Evolutionary conservation across 768 basidiomycete genomes (phyloP).

Genomic region (Cystobasidiopsis lactophilus): DNA sequence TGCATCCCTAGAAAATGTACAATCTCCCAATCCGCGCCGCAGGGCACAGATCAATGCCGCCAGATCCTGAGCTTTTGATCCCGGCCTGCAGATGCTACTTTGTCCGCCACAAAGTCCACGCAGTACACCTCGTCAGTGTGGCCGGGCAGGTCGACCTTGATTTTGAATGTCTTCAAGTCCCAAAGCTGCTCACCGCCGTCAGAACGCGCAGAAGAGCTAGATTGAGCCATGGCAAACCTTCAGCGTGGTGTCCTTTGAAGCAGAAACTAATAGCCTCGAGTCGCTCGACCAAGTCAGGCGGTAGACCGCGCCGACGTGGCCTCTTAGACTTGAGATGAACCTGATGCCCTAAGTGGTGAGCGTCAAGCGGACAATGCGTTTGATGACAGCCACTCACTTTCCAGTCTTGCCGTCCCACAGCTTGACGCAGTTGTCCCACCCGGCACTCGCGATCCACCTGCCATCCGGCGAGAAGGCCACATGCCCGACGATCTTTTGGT

Average conservation of each 20-base stretch:
- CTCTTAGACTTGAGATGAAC: conserved; percentile 71
- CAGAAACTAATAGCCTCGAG: conserved; percentile 71
- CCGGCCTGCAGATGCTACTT: conserved; percentile 89
- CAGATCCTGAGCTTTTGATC: conserved; percentile 87
- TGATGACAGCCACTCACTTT: conserved; percentile 30
- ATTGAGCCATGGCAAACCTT: conserved; percentile 40
- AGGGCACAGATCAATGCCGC: not conserved
- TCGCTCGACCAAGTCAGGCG: conserved; percentile 88
- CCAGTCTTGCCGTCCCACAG: conserved; percentile 57
- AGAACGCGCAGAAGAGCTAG: conserved; percentile 3
- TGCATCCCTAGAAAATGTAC: not conserved
- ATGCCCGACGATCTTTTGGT: conserved; percentile 83
- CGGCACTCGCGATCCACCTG: conserved; percentile 68
- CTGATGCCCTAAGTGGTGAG: conserved; percentile 30
- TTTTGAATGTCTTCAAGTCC: conserved; percentile 90
- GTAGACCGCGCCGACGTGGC: conserved; percentile 87
- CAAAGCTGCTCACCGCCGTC: conserved; percentile 43
- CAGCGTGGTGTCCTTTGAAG: conserved; percentile 85
- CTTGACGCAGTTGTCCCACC: conserved; percentile 74
- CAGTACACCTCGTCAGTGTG: conserved; percentile 98
- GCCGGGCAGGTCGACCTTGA: conserved; percentile 79
- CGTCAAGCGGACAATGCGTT: no score
- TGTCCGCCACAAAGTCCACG: conserved; percentile 96
- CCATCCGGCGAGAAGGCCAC: conserved; percentile 91
- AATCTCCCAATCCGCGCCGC: not conserved